Conservation (phyloP, 2,329 filamentous ascomycete genomes). For the Beauveria pseudobassiana region DNA sequence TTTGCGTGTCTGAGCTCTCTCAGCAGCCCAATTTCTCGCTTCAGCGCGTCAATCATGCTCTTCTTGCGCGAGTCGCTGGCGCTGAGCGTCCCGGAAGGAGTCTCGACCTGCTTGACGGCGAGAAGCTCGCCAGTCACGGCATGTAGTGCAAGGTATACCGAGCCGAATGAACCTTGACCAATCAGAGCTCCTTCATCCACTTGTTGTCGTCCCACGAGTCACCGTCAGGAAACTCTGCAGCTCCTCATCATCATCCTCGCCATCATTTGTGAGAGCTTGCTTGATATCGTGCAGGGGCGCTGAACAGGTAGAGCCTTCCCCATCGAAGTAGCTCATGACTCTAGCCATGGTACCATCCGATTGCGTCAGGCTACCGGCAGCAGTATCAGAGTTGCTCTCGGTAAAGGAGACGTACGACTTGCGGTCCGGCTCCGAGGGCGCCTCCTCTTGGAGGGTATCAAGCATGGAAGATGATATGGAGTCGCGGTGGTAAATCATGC, state of each 20-base stretch:
- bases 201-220: constrained; percentile 96
- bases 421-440: constrained; percentile 74
- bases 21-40: constrained; percentile 90
- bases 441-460: constrained; percentile 87
- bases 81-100: constrained; percentile 75
- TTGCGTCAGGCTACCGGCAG: constrained; percentile 66
- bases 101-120: constrained; percentile 96
- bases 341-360: constrained; percentile 61
- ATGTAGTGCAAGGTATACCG: constrained; percentile 89
- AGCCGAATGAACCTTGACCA: constrained; percentile 93
- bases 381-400: constrained; percentile 65
- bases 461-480: constrained; percentile 85
- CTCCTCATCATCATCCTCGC: constrained; percentile 85
- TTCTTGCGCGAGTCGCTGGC: constrained; percentile 77
- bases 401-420: constrained; percentile 93
- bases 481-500: constrained; percentile 57
- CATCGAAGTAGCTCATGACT: constrained; percentile 77
- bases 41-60: constrained; percentile 94
- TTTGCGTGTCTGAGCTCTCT: constrained; percentile 93
- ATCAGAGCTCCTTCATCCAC: constrained; percentile 99
- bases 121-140: constrained; percentile 95
- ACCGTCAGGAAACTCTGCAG: constrained; percentile 81
- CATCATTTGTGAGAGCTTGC: constrained; percentile 80
- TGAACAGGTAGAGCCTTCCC: constrained; percentile 61
- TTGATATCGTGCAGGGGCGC: constrained; percentile 79